Evolutionary conservation across 371 early-diverging fungal species (phyloP).

Genomic region (Amoeboaphelidium occidentale): DNA sequence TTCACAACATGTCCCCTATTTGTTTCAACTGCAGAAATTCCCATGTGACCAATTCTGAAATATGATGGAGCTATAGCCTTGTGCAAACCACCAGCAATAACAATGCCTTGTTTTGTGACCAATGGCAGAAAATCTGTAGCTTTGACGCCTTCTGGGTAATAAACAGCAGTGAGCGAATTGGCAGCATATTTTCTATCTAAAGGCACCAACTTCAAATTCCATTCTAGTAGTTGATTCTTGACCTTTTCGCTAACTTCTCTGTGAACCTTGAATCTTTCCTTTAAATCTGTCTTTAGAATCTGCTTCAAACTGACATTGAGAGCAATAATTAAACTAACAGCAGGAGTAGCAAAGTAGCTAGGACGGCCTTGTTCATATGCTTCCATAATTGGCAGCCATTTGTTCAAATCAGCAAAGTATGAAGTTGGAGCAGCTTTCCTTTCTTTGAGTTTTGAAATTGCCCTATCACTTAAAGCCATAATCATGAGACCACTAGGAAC

Average conservation of each 20-base stretch:
- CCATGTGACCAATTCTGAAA: slow-evolving; percentile 21
- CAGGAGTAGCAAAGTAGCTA: slow-evolving; percentile 90
- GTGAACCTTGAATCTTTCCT: slow-evolving; percentile 39
- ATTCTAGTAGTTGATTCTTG: slow-evolving; percentile 32
- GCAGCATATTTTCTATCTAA: slow-evolving; percentile 37
- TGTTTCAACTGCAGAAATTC: background rate
- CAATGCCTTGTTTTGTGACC: slow-evolving; percentile 48
- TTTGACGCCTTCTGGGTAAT: slow-evolving; percentile 62
- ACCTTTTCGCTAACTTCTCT: slow-evolving; percentile 37
- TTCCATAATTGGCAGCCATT: slow-evolving; percentile 73
- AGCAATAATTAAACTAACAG: slow-evolving; percentile 77
- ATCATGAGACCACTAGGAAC: slow-evolving; percentile 30
- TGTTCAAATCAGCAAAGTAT: slow-evolving; percentile 55
- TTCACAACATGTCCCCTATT: background rate
- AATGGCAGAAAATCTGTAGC: slow-evolving; percentile 48
- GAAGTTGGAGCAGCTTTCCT: slow-evolving; percentile 40
- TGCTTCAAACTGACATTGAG: slow-evolving; percentile 58
- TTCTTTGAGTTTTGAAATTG: slow-evolving; percentile 33
- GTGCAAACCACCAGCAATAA: slow-evolving; percentile 82
- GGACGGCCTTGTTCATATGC: slow-evolving; percentile 71
- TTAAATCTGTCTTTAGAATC: slow-evolving; percentile 34
- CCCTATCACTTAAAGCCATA: slow-evolving; percentile 46
- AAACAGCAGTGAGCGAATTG: slow-evolving; percentile 79
- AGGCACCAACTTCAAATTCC: slow-evolving; percentile 52
- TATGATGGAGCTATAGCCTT: slow-evolving; percentile 59